A percentile compares a stretch with the other conserved stretches of the same genome.
Conservation (phyloP, 192 early-diverging fungal species). For the Backusella sp. region DNA sequence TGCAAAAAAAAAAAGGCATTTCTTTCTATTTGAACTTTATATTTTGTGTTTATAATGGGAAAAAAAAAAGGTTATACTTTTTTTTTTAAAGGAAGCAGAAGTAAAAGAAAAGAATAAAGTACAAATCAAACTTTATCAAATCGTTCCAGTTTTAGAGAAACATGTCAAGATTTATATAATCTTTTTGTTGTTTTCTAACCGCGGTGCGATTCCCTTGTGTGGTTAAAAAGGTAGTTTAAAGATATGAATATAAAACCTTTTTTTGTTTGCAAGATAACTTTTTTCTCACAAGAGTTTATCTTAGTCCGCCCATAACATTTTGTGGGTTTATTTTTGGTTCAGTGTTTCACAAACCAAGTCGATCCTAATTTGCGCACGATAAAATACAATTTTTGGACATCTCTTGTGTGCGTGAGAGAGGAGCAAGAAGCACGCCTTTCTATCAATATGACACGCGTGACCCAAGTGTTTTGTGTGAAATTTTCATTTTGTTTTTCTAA, state of each 20-base stretch:
- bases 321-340: background rate
- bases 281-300: background rate
- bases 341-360: background rate
- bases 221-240: slow-evolving; percentile 2
- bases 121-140: background rate
- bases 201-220: slow-evolving; percentile 5
- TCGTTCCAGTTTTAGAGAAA: background rate
- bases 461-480: background rate
- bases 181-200: background rate
- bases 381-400: background rate
- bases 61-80: background rate
- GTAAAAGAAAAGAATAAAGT: background rate
- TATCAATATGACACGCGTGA: background rate
- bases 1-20: background rate
- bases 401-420: background rate
- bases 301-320: background rate
- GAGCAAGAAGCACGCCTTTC: background rate
- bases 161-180: background rate
- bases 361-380: background rate
- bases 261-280: background rate
- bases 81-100: background rate
- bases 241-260: background rate
- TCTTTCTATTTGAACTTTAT: background rate
- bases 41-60: background rate
- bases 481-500: background rate